Conservation (phyloP, 768 basidiomycete genomes). For the Podaxis sp. region DNA sequence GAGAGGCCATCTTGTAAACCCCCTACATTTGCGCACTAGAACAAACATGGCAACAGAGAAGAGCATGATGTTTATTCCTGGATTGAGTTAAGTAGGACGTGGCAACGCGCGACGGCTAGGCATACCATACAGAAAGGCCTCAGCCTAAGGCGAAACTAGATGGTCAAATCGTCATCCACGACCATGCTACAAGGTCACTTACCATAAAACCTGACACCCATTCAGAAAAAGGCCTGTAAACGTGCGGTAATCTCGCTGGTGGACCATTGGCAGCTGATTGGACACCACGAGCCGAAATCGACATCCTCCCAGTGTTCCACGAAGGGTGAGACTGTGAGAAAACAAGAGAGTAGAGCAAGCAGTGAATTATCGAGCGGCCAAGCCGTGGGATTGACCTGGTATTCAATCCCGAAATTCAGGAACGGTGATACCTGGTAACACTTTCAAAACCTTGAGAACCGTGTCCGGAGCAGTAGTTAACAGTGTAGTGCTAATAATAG, state of each 20-base stretch:
- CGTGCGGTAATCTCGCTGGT: not conserved
- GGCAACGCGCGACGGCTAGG: too few species aligned
- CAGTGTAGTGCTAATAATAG: too few species aligned
- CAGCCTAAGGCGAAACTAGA: not conserved
- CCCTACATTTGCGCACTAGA: conserved; percentile 25
- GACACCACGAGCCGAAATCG: not conserved
- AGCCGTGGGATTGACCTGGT: not conserved
- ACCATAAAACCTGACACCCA: not conserved
- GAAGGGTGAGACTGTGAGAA: not conserved
- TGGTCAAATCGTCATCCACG: not conserved
- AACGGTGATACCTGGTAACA: not conserved
- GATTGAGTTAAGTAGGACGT: too few species aligned
- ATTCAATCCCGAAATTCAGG: not conserved
- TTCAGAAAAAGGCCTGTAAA: not conserved
- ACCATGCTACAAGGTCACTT: not conserved
- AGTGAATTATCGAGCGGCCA: too few species aligned
- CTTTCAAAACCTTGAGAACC: too few species aligned
- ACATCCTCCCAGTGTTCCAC: not conserved
- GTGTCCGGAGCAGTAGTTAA: too few species aligned
- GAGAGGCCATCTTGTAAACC: conserved; percentile 26
- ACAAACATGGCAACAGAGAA: conserved; percentile 34
- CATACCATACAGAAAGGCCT: conserved; percentile 7
- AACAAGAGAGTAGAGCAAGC: too few species aligned
- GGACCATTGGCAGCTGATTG: not conserved
- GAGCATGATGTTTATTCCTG: conserved; percentile 38